Evolutionary conservation across 2,329 filamentous ascomycete species (phyloP).

Genomic region (Thelonectria discophora): DNA sequence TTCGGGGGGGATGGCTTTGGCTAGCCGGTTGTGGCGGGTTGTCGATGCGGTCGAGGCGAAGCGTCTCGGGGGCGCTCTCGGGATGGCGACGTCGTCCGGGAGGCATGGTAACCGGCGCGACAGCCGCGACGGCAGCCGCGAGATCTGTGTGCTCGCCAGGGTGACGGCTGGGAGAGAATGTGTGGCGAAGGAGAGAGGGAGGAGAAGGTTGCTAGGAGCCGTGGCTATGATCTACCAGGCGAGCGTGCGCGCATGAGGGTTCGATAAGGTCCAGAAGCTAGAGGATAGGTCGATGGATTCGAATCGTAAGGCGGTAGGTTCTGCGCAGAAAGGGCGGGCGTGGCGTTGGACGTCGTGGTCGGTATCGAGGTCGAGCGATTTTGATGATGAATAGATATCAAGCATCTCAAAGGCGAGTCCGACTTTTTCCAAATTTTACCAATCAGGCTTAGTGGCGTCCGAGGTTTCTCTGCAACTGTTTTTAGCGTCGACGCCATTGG

Average conservation of each 20-base stretch:
- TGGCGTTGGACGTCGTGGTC: not conserved
- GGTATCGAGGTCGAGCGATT: slow-evolving; percentile 14
- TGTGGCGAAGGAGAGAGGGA: slow-evolving; percentile 11
- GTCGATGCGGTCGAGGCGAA: slow-evolving; percentile 44
- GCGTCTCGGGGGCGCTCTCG: slow-evolving; percentile 48
- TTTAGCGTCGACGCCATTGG: slow-evolving; percentile 30
- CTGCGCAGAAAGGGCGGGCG: not conserved
- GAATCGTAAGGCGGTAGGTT: not conserved
- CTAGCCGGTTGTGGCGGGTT: slow-evolving; percentile 35
- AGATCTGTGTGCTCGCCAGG: slow-evolving; percentile 50
- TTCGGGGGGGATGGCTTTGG: slow-evolving; percentile 36
- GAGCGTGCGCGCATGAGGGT: slow-evolving; percentile 21
- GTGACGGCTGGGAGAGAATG: slow-evolving; percentile 37
- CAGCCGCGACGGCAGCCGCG: slow-evolving; percentile 57
- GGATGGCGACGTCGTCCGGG: slow-evolving; percentile 51
- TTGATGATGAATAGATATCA: slow-evolving; percentile 26
- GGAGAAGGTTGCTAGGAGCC: slow-evolving; percentile 23
- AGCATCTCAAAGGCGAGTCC: slow-evolving; percentile 29
- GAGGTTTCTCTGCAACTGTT: slow-evolving; percentile 14
- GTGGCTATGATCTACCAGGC: slow-evolving; percentile 23
- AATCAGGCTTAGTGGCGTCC: slow-evolving; percentile 30
- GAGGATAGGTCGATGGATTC: too few species aligned
- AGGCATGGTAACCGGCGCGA: slow-evolving; percentile 50
- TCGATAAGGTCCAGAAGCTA: too few species aligned
- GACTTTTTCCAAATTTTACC: slow-evolving; percentile 36